Percentiles rank a stretch among this genome's conserved stretches.
Conservation (phyloP, 176 grass and related monocot genomes). For the Raddia distichophylla region DNA sequence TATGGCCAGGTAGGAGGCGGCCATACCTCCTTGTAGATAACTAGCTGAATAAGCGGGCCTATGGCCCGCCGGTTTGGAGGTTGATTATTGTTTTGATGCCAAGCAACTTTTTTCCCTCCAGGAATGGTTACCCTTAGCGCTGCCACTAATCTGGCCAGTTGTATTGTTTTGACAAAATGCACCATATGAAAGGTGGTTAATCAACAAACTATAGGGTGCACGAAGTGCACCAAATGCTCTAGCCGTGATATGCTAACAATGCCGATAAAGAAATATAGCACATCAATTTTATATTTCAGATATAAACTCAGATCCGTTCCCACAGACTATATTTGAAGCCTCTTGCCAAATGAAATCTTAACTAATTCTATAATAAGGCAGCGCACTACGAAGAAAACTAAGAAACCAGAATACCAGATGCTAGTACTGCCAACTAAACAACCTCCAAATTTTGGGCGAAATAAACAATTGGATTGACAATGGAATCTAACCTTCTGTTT, state of each 20-base stretch:
- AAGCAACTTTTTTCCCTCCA: no score
- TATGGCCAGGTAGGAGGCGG: no score
- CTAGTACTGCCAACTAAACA: background rate
- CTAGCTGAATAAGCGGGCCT: no score
- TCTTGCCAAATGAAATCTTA: background rate
- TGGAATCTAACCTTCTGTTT: slow-evolving; percentile 35
- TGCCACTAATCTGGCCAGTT: no score
- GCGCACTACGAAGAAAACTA: background rate
- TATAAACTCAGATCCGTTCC: background rate
- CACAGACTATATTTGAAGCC: background rate
- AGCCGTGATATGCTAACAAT: background rate
- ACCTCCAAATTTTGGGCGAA: slow-evolving; percentile 9
- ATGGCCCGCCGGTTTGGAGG: no score
- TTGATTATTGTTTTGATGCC: no score
- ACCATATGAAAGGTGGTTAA: no score
- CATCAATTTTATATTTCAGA: background rate
- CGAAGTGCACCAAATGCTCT: no score
- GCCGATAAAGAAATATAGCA: background rate
- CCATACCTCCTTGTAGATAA: no score
- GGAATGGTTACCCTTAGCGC: no score
- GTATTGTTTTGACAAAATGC: no score
- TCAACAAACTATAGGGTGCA: no score
- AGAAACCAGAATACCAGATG: background rate
- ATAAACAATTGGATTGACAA: slow-evolving; percentile 22
- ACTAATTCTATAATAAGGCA: background rate